Percentiles rank a stretch among this genome's conserved stretches.
phyloP scores from a whole-genome alignment of 2,329 filamentous ascomycete genomes.

The Periconia sp. region DNA sequence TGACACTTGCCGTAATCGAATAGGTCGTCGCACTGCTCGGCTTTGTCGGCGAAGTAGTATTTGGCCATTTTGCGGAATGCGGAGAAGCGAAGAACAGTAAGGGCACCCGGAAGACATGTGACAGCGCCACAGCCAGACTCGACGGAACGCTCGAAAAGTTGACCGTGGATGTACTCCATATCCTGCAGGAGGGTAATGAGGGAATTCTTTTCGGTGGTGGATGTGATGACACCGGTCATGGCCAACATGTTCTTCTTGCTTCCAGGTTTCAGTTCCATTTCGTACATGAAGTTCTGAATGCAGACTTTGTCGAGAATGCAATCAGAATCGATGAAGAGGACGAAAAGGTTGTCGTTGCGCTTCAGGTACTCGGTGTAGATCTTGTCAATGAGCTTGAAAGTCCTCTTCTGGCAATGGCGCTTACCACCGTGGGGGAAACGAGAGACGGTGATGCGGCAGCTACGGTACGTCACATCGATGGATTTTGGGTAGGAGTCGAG shows the following conservation, averaged over 20 bases:
- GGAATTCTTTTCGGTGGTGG: slow-evolving; percentile 84
- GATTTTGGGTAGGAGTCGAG: slow-evolving; percentile 81
- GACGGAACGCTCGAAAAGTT: slow-evolving; percentile 92
- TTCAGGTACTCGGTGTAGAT: slow-evolving; percentile 86
- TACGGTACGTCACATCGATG: slow-evolving; percentile 84
- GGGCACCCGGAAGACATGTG: slow-evolving; percentile 90
- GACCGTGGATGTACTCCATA: slow-evolving; percentile 97
- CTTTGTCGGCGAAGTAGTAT: slow-evolving; percentile 97
- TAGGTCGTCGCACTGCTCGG: slow-evolving; percentile 90
- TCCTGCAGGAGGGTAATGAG: slow-evolving; percentile 92
- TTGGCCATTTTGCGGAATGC: slow-evolving; percentile 96
- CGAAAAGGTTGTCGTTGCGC: slow-evolving; percentile 87
- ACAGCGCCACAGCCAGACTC: slow-evolving; percentile 93
- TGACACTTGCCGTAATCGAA: slow-evolving; percentile 98
- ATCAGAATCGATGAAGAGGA: slow-evolving; percentile 96
- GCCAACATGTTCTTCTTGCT: slow-evolving; percentile 92
- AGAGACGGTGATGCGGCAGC: slow-evolving; percentile 84
- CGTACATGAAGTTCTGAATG: slow-evolving; percentile 96
- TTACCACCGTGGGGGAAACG: slow-evolving; percentile 93
- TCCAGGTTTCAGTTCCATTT: slow-evolving; percentile 96
- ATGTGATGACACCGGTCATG: slow-evolving; percentile 97
- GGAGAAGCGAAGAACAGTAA: slow-evolving; percentile 94
- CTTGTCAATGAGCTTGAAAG: slow-evolving; percentile 90
- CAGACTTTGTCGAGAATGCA: slow-evolving; percentile 91
- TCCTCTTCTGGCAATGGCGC: slow-evolving; percentile 88